Percentiles rank a stretch among this genome's conserved stretches.
Evolutionary conservation across 2,329 filamentous ascomycete species (phyloP).

Genomic region (Cercospora janseana): DNA sequence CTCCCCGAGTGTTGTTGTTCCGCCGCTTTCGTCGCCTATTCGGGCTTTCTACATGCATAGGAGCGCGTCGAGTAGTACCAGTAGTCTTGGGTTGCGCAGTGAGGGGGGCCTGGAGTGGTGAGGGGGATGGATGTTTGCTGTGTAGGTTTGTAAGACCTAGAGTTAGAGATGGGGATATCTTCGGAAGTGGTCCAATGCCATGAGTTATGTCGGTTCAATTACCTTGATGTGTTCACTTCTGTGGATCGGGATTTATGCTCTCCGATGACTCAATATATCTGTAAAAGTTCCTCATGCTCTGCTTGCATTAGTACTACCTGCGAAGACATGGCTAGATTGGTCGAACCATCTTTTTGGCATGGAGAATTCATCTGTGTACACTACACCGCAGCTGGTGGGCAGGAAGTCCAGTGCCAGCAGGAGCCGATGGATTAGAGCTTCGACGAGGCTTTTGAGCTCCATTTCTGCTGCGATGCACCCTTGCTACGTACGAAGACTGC

Average conservation of each 20-base stretch:
- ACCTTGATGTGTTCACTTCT: too few species aligned
- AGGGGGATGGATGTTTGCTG: too few species aligned
- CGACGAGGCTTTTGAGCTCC: constrained; percentile 19
- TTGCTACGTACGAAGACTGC: constrained; percentile 29
- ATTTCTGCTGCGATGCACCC: constrained; percentile 25
- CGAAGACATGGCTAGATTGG: constrained; percentile 31
- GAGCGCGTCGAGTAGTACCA: constrained; percentile 7
- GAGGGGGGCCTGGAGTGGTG: neutral
- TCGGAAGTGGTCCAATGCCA: too few species aligned
- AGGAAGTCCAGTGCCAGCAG: constrained; percentile 20
- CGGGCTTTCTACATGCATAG: constrained; percentile 11
- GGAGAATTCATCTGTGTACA: constrained; percentile 31
- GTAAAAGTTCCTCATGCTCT: constrained; percentile 27
- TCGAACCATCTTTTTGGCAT: too few species aligned
- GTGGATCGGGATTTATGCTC: neutral
- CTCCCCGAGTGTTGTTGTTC: constrained; percentile 1
- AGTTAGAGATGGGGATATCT: too few species aligned
- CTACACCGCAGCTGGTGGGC: constrained; percentile 20
- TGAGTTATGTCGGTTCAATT: too few species aligned
- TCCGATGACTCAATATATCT: constrained; percentile 11
- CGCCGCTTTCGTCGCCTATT: constrained; percentile 11
- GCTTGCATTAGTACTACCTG: constrained; percentile 45
- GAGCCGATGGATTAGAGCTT: constrained; percentile 23
- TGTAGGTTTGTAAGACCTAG: too few species aligned
- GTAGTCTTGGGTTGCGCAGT: constrained; percentile 9